phyloP scores from a whole-genome alignment of 441 rosid genomes.

The Croton setiger region DNA sequence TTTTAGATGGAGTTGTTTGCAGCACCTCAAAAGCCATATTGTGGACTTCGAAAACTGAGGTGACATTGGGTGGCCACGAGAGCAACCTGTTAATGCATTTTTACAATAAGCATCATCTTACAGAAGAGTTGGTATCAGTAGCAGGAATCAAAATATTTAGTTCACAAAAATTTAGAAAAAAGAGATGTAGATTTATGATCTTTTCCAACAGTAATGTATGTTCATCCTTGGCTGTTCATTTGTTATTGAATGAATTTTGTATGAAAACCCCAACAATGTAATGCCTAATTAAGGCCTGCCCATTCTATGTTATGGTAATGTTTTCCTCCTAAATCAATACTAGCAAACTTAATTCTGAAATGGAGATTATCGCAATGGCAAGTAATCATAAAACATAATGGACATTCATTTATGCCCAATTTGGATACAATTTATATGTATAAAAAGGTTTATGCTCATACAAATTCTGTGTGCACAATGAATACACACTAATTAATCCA shows the following conservation, averaged over 20 bases:
- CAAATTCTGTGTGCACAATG: too few relatives aligned
- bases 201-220: not conserved
- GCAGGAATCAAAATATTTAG: not conserved
- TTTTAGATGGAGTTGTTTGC: not conserved
- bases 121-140: not conserved
- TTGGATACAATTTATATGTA: too few relatives aligned
- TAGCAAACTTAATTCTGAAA: too few relatives aligned
- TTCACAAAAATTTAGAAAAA: not conserved
- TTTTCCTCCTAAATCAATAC: too few relatives aligned
- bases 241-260: conserved; percentile 3
- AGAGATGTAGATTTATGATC: not conserved
- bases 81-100: not conserved
- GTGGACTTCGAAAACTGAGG: not conserved
- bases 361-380: too few relatives aligned
- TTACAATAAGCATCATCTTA: not conserved
- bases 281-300: not conserved
- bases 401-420: too few relatives aligned
- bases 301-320: too few relatives aligned
- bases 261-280: not conserved
- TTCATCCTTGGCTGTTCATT: not conserved
- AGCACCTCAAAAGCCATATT: not conserved
- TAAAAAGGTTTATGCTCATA: too few relatives aligned
- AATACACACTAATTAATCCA: not conserved
- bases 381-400: too few relatives aligned
- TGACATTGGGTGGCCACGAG: not conserved